Base-by-base conservation (phyloP, 2,329 filamentous ascomycete genomes). In the Penicillium frequentans region DNA sequence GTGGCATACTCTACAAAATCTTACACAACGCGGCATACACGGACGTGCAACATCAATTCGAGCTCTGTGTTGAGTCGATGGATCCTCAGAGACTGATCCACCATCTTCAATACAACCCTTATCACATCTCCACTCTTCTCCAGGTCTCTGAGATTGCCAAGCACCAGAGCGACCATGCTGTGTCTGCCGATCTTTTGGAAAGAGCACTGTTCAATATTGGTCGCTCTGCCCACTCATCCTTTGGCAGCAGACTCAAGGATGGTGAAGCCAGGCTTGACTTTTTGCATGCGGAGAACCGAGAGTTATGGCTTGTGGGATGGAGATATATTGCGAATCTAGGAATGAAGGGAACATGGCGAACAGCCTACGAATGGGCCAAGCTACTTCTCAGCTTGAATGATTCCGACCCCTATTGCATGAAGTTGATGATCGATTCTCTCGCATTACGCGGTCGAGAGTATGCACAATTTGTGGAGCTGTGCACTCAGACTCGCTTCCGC, bases 81-180 rank as follows among this genome's bases (percentile, higher is more conserved):
- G 90, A 97, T 67, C 91, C 91, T 4, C 88, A 96, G 74, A 83
- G 87, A 54, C 84, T 99, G 77, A 86, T 98, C 43, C 79, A 87
- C 35, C 84, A 95, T 51, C 80, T 98, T 2, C 83, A 86, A 60
- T 80, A 82, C 64, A 87, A 91, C 66, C 90, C 93, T 3, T 98
- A 97, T 72, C 93, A 98, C 71, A 89, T 98, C 64, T 95, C 91
- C 1, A 93, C 91, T 2, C 83, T 98, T n/a, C 86, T 98, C 23
- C 93, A 97, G 71, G 92, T 96, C 27, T 96, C 91, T 60, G 91
- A 91, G 71, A 90, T 98, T 49, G 92, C 92, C 13, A 93, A 95
- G 71, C 90, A 96, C 64, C 91, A 97, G 70, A 86, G 91, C 52
- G 95, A 98, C 70, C 88, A 92, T 71, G 86, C 93, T 1, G 84